Evolutionary conservation across 1,284 basidiomycete species (phyloP).

Genomic region (Ganoderma lingzhi): DNA sequence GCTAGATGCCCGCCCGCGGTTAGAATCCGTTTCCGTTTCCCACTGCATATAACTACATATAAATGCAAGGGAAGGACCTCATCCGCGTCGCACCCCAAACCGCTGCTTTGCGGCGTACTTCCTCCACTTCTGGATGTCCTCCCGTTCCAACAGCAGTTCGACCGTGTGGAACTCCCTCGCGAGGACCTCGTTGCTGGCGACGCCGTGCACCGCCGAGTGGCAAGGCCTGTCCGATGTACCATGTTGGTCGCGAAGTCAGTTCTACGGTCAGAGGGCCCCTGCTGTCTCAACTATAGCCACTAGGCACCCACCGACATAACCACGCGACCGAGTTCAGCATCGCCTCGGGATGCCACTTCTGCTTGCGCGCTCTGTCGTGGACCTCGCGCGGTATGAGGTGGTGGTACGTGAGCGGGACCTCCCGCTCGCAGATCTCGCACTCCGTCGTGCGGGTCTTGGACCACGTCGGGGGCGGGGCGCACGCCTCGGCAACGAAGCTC

Average conservation of each 20-base stretch:
- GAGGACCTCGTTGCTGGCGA: conserved; percentile 58
- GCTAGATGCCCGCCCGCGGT: not conserved
- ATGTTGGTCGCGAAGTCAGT: not conserved
- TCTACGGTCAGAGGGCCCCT: conserved; percentile 6
- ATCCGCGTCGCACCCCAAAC: conserved; percentile 47
- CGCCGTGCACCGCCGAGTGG: conserved; percentile 58
- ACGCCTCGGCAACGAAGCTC: conserved; percentile 52
- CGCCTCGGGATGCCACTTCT: conserved; percentile 58
- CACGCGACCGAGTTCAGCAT: conserved; percentile 65
- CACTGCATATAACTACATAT: no score
- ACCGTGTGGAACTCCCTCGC: conserved; percentile 58
- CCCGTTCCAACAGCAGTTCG: conserved; percentile 54
- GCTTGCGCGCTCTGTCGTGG: conserved; percentile 60
- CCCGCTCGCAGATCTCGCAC: conserved; percentile 65
- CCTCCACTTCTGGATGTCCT: conserved; percentile 63
- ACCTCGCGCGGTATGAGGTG: conserved; percentile 63
- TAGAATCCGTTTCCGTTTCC: not conserved
- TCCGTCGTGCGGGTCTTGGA: conserved; percentile 55
- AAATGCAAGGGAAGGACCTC: conserved; percentile 3
- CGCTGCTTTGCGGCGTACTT: conserved; percentile 61
- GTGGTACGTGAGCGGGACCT: conserved; percentile 64
- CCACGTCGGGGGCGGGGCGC: conserved; percentile 57
- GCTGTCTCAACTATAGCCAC: no score
- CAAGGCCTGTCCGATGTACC: conserved; percentile 49
- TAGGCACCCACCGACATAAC: conserved; percentile 54